Base-by-base conservation (phyloP, 1,284 basidiomycete species). In the Inonotus hispidus region DNA sequence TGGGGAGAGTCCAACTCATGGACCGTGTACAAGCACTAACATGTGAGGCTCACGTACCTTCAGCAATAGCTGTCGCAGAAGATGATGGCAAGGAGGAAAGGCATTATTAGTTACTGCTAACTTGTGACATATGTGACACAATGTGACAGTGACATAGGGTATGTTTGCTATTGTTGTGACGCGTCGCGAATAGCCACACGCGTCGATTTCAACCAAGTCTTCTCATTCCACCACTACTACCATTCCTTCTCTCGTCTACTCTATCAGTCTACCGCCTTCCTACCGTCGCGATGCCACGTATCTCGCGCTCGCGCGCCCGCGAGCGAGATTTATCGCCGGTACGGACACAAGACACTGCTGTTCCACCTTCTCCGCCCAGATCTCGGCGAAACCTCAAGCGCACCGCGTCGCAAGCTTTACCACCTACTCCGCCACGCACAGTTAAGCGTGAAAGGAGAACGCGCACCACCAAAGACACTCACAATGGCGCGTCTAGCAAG, bases 341-440 rank as follows among this genome's bases (percentile, higher is more conserved):
- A 8, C 53, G 41, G 27, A 32, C n/a, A 13, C 25, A 56, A 6
- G 41, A 16, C 14, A 14, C 41, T 4, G 41, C 14, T 16, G 6
- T 21, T n/a, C 10, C 32, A 16, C 53, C 53, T 23, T 38, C 58
- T 19, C 39, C 58, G 29, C 10, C 53, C 14, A 39, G 43, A n/a
- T 50, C 53, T 25, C 39, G 29, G 37, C 58, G 61, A n/a, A 38
- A 25, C 21, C 35, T 58, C 32, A 64, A 64, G 45, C 59, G 63
- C 16, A 57, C 59, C 29, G 63, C 59, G 43, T 59, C 58, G 23
- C 35, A 56, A 25, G 59, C 63, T 7, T 49, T 45, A 13, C 58
- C 58, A 16, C 57, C 50, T 25, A 64, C 63, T 5, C 63, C 63
- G 35, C 63, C 63, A 37, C 55, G 59, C n/a, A 64, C 63, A 38